Percentiles rank a stretch among this genome's conserved stretches.
phyloP scores from a whole-genome alignment of 352 stramenopile genomes.

The Globisporangium recalcitrans region DNA sequence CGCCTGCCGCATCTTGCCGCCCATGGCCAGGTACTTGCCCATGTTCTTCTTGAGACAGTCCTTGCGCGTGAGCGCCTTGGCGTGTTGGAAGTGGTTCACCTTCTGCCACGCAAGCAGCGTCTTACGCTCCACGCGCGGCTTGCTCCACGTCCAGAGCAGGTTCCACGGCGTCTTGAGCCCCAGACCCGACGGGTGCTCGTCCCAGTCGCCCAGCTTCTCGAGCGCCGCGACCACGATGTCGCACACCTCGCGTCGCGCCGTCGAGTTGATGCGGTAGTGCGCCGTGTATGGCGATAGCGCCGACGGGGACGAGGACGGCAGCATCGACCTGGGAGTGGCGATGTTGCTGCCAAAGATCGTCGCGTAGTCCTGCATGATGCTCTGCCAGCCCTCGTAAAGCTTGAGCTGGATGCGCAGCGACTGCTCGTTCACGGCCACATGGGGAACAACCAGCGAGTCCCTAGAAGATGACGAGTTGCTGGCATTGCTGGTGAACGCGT shows the following conservation, averaged over 20 bases:
- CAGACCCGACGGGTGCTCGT: constrained; percentile 68
- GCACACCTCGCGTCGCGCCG: constrained; percentile 66
- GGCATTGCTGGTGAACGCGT: constrained; percentile 7
- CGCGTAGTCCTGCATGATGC: constrained; percentile 84
- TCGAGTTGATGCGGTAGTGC: constrained; percentile 82
- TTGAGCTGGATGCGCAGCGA: constrained; percentile 67
- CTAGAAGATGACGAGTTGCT: constrained; percentile 1
- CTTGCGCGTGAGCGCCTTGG: constrained; percentile 90
- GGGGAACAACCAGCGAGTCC: constrained; percentile 15
- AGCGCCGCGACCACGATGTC: constrained; percentile 76
- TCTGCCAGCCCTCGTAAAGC: constrained; percentile 77
- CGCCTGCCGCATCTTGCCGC: constrained; percentile 43
- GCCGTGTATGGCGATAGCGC: constrained; percentile 36
- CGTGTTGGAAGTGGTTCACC: constrained; percentile 93
- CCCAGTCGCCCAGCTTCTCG: constrained; percentile 52
- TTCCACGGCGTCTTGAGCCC: constrained; percentile 90
- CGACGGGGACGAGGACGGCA: constrained; percentile 29
- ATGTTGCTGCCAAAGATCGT: constrained; percentile 67
- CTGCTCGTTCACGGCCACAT: constrained; percentile 27
- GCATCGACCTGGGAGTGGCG: constrained; percentile 26
- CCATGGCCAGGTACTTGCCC: constrained; percentile 52
- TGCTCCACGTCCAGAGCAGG: constrained; percentile 89
- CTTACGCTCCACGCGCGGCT: constrained; percentile 74
- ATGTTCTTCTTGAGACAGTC: constrained; percentile 90
- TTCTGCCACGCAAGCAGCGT: constrained; percentile 90